Base-by-base conservation (phyloP, 1,284 basidiomycete genomes). In the Leccinum fallax region DNA sequence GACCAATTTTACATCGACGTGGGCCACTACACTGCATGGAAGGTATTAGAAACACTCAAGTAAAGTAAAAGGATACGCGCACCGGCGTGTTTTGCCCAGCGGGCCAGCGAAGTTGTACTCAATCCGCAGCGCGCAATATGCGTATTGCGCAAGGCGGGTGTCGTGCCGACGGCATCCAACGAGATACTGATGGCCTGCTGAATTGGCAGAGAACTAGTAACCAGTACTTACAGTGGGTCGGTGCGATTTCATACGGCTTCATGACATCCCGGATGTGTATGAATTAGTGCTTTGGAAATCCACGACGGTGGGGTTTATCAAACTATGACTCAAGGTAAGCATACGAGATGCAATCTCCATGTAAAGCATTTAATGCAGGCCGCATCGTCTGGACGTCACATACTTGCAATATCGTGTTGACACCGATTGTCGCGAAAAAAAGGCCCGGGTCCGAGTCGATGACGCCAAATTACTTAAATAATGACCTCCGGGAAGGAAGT, bases 111-210 rank as follows among this genome's bases (percentile, higher is more conserved):
- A 24, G 24, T 98, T 32, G 93, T 93, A 4, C 80, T 97, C 60
- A 97, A 97, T 68, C 88, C 95, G 0, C 95, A 98, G 74, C 85
- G 89, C 60, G 97, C 98, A 74, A 84, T 98, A 16, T 97, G 95
- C 72, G 94, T 98, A 1, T 80, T 98, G 46, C 94, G 95, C 71
- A 98, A 98, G 76, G 88, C 94, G 1, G 95, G 96, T 3, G 97
- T 97, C 1, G 87, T 92, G 4, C 92, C 96, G 0, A 81, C 97
- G 13, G 78, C 81, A 0, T 84, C 87, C 0, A 87, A 90, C 28
- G 28, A 28, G 8, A 82, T 98, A 40, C 76, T 97, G 70, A 78
- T 82, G 30, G 24, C 24, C 81, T 94, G 13, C 85, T 98, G 21
- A 80, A 87, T 28, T 28, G 28, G 28, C 28, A 28, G 8, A 28